Evolutionary conservation across 352 stramenopile genomes (phyloP), one percentile per base, ranked within the genome.

Genomic region (Phytopythium kandeliae): DNA sequence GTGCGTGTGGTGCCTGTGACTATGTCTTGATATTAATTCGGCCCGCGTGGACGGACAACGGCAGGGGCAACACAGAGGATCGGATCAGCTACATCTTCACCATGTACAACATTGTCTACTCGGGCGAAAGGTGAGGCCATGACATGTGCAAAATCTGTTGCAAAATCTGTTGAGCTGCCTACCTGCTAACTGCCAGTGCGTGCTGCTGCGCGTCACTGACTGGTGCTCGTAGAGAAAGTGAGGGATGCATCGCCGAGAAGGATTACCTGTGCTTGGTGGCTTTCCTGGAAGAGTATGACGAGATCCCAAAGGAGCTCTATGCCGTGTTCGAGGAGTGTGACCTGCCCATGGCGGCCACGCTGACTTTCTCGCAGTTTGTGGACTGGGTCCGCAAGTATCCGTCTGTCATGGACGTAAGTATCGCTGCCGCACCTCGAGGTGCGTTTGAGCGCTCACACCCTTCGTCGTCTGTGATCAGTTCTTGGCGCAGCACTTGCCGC

Each of bases 1-100:
- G 21, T 10, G 35, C 9, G 3, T 45, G 5, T 33, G 28, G 10
- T 33, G 5, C 5, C 31, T 35, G 31, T 11, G 4, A 13, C 31
- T 15, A 35, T 35, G 28, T 15, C 4, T 2, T 28, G 40, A 6
- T 6, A 5, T 25, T 46, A 13, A 46, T 15, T 19, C 8, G 4
- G 40, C 13, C 19, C 5, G 40, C 55, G 37, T 63, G 67, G 44
- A 41, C 17, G 37, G 19, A 41, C 8, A 2, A 16, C 15, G 40
- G 45, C 54, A 93, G 83, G 63, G 83, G 83, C 46, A 91, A 90
- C 61, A 91, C 80, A 33, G 83, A 93, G 54, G 83, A 93, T 61
- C 76, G 82, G n/a, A 87, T 93, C 56, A 85, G 75, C 62, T 93
- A 91, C 60, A 74, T 93, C 22, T 93, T 93, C 53, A 80, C 64